These are phyloP conservation scores for Sorghum bicolor DNA, from an alignment of 176 grass and related monocot species.

Conservation along the genomic window DNA sequence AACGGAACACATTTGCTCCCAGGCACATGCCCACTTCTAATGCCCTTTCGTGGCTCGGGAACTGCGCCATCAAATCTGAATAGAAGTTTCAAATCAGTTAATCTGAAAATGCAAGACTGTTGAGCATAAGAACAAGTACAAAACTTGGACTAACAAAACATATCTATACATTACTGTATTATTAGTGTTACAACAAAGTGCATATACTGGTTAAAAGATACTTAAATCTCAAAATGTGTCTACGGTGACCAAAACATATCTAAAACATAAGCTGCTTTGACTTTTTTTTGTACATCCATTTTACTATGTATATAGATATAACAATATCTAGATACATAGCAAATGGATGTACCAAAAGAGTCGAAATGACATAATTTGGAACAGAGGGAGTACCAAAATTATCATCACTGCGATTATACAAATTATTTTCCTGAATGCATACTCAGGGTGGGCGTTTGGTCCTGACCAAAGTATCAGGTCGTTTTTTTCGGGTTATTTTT, in stretches of 20 bases:
- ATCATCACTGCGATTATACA: neutral
- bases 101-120: neutral
- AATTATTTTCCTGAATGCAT: no score
- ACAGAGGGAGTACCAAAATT: no score
- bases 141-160: neutral
- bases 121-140: constrained; percentile 1
- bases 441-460: no score
- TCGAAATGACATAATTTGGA: no score
- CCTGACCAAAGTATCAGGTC: no score
- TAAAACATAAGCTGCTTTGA: neutral
- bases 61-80: constrained; percentile 81
- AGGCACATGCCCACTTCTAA: constrained; percentile 87
- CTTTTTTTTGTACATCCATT: no score
- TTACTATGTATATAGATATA: no score
- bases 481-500: no score
- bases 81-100: constrained; percentile 36
- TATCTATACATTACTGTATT: neutral
- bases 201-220: neutral
- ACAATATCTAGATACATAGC: no score
- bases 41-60: constrained; percentile 93
- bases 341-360: no score
- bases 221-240: neutral
- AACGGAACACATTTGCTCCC: constrained; percentile 96
- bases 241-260: neutral
- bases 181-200: neutral